These are phyloP conservation scores for Pseudopyricularia javanii DNA, from an alignment of 2,329 filamentous ascomycete species.

Conservation along the genomic window DNA sequence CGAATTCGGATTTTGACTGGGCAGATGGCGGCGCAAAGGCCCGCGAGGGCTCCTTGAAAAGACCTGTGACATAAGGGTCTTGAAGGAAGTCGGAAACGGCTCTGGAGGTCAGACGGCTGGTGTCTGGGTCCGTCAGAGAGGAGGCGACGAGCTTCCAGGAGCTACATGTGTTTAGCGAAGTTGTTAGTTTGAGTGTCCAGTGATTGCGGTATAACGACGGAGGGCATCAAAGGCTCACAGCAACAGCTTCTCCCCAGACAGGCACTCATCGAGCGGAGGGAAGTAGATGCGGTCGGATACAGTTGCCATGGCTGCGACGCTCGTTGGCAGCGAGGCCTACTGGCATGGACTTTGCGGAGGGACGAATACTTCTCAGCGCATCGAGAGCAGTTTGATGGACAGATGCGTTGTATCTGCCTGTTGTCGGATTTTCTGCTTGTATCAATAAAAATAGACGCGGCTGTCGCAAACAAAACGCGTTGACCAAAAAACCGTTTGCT, in stretches of 20 bases:
- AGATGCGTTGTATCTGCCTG: background rate
- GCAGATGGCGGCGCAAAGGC: slow-evolving; percentile 53
- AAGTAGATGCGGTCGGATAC: slow-evolving; percentile 62
- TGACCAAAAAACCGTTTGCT: background rate
- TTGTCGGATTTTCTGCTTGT: background rate
- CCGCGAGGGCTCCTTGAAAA: slow-evolving; percentile 56
- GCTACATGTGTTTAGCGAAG: slow-evolving; percentile 18
- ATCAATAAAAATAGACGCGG: background rate
- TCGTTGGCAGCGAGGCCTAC: background rate
- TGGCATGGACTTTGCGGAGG: background rate
- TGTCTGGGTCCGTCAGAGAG: slow-evolving; percentile 43
- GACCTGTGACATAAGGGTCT: slow-evolving; percentile 53
- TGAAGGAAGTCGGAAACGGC: slow-evolving; percentile 57
- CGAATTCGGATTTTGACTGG: slow-evolving; percentile 59
- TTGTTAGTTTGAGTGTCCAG: slow-evolving; percentile 5
- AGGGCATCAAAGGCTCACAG: slow-evolving; percentile 47
- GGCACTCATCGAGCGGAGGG: slow-evolving; percentile 72
- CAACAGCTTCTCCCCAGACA: slow-evolving; percentile 67
- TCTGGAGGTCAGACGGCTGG: slow-evolving; percentile 36
- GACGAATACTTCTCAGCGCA: background rate
- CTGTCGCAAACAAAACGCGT: background rate
- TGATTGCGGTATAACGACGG: background rate
- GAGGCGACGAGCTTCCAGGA: slow-evolving; percentile 50
- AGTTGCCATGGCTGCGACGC: slow-evolving; percentile 51
- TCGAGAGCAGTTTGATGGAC: background rate